Base-by-base conservation (phyloP, 148 eudicot species). In the Drosera capensis region DNA sequence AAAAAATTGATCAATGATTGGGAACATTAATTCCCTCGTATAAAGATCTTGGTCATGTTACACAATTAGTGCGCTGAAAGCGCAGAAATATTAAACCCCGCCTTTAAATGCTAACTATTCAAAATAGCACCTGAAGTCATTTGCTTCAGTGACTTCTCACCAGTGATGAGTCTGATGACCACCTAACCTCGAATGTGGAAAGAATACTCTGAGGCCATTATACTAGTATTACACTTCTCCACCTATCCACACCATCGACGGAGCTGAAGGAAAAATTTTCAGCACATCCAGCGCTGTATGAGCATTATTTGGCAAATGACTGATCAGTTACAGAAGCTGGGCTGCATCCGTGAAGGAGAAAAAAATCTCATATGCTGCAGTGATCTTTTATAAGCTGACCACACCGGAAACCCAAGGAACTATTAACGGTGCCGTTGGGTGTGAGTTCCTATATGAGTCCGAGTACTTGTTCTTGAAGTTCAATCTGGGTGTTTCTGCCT, bases 361-460 rank as follows among this genome's bases (percentile, higher is more conserved):
- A n/a, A n/a, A n/a, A n/a, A n/a, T 28, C 31, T 28, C 31, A 39
- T 39, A n/a, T n/a, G 43, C 18, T 14, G 7, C 43, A 3, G 14
- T 8, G 17, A n/a, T 39, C 18, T 14, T 17, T 58, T 65, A 76
- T 34, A 53, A 28, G 34, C 67, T 66, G 31, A 80, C 58, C 12
- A 86, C 66, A 38, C 96, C 96, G 14, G 96, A 70, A 20, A 71
- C 86, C 96, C 96, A 88, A 2, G 96, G 96, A 68, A 88, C 94
- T 39, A 77, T 25, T 40, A 68, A 23, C 2, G 96, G 96, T 2
- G 71, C 92, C 34, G 71, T 74, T 24, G 81, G 80, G 64, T 88
- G 94, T 9, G 74, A 40, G 52, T 54, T 69, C 60, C 92, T 60
- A 40, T 74, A 88, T 20, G 76, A 64, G 42, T 83, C 96, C 1